phyloP scores from a whole-genome alignment of 108 stramenopile genomes.

The Thalassiosira profunda region DNA sequence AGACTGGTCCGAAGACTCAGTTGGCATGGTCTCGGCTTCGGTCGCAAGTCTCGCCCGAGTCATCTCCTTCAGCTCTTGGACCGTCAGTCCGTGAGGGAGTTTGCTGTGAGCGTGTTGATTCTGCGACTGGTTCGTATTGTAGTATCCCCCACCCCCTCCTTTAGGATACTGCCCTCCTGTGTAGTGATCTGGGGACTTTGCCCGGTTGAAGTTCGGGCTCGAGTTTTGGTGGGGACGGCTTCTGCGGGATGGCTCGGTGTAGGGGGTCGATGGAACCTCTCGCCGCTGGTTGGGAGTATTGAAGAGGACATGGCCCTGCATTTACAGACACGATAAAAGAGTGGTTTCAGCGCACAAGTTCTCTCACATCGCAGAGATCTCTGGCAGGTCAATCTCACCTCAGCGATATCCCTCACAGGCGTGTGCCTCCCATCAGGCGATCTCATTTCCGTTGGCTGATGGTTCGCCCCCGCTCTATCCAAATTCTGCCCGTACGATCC shows the following conservation, averaged over 20 bases:
- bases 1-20: slow-evolving; percentile 21
- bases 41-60: slow-evolving; percentile 87
- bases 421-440: slow-evolving; percentile 31
- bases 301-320: slow-evolving; percentile 25
- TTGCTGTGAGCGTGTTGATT: slow-evolving; percentile 45
- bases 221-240: slow-evolving; percentile 1
- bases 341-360: too few relatives aligned
- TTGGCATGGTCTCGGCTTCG: slow-evolving; percentile 51
- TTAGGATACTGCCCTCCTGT: neutral
- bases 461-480: slow-evolving; percentile 10
- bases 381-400: slow-evolving; percentile 19
- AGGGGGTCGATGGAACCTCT: slow-evolving; percentile 27
- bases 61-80: slow-evolving; percentile 94
- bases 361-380: too few relatives aligned
- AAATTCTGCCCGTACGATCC: neutral
- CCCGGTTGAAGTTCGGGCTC: neutral
- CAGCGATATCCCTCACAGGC: slow-evolving; percentile 35
- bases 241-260: slow-evolving; percentile 16
- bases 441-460: slow-evolving; percentile 7
- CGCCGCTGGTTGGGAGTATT: slow-evolving; percentile 25
- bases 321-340: neutral
- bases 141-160: neutral
- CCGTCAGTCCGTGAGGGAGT: slow-evolving; percentile 92
- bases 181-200: slow-evolving; percentile 22
- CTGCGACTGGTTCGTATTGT: neutral